Percentiles rank a stretch among this genome's conserved stretches.
phyloP scores from a whole-genome alignment of 2,329 filamentous ascomycete species.

The Hypoxylon sp. region DNA sequence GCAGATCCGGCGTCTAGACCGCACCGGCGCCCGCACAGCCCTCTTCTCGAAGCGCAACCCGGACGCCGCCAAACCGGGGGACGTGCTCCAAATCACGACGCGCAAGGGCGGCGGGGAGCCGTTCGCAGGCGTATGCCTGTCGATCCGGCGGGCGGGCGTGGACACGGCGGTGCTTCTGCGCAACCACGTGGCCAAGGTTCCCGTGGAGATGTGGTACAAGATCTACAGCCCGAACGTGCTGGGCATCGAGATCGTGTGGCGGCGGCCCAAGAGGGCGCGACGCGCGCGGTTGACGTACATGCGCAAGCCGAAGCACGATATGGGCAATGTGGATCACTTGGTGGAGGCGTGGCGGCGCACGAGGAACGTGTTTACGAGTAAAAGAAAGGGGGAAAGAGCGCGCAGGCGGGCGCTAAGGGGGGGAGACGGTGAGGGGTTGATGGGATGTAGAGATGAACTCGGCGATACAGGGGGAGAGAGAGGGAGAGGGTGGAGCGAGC shows the following conservation, averaged over 20 bases:
- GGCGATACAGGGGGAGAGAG: too few relatives aligned
- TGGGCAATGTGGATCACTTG: constrained; percentile 86
- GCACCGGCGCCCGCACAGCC: constrained; percentile 83
- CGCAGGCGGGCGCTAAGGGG: constrained; percentile 2
- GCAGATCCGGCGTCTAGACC: constrained; percentile 84
- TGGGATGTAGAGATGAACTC: too few relatives aligned
- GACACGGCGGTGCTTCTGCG: constrained; percentile 91
- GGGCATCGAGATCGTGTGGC: constrained; percentile 94
- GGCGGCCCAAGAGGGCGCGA: constrained; percentile 85
- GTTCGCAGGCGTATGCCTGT: constrained; percentile 89
- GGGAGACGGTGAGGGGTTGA: constrained; percentile 25
- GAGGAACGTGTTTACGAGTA: constrained; percentile 58
- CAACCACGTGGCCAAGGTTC: constrained; percentile 86
- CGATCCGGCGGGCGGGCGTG: constrained; percentile 87
- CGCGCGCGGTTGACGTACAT: constrained; percentile 92
- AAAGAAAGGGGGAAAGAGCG: constrained; percentile 33
- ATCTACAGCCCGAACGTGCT: constrained; percentile 91
- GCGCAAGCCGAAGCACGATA: constrained; percentile 88
- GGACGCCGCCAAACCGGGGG: constrained; percentile 86
- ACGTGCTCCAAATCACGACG: constrained; percentile 91
- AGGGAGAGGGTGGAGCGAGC: neutral
- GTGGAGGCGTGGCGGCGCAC: constrained; percentile 72
- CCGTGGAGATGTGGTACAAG: constrained; percentile 98
- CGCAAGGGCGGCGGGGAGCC: constrained; percentile 82
- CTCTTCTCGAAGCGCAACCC: constrained; percentile 85